Conservation (phyloP, 495 filamentous ascomycete genomes). For the Pseudomonodictys pantanalensis region DNA sequence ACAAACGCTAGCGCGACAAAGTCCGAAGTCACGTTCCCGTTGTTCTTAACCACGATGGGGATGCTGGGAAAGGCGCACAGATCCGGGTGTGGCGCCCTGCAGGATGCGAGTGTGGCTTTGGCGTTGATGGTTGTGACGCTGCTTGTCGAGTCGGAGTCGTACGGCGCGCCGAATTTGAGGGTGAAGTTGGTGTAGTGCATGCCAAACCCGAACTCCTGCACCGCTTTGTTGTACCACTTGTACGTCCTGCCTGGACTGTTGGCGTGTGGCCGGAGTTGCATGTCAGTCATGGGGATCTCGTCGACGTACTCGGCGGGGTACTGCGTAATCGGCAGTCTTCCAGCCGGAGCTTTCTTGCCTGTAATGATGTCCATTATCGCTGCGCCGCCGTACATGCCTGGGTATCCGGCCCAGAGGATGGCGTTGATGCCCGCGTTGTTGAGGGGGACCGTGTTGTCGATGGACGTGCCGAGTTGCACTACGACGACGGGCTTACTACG, state of each 20-base stretch:
- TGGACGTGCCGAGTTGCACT: slow-evolving; percentile 52
- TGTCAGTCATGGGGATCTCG: slow-evolving; percentile 54
- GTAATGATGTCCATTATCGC: slow-evolving; percentile 55
- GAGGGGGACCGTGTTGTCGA: slow-evolving; percentile 30
- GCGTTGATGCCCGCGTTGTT: slow-evolving; percentile 49
- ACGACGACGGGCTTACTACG: slow-evolving; percentile 56
- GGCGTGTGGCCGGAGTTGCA: slow-evolving; percentile 51
- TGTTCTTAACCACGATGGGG: slow-evolving; percentile 51
- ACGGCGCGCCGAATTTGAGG: slow-evolving; percentile 35
- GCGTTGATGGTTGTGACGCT: neutral
- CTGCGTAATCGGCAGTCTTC: slow-evolving; percentile 56
- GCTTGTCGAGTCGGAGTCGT: neutral
- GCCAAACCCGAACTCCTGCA: slow-evolving; percentile 56
- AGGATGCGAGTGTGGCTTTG: slow-evolving; percentile 8
- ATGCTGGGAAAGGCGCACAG: slow-evolving; percentile 42
- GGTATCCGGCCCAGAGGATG: slow-evolving; percentile 58
- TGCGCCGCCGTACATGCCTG: slow-evolving; percentile 55
- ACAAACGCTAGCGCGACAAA: slow-evolving; percentile 59
- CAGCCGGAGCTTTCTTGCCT: slow-evolving; percentile 54
- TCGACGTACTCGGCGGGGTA: slow-evolving; percentile 55
- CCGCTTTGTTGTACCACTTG: slow-evolving; percentile 56
- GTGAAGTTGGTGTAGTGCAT: slow-evolving; percentile 52
- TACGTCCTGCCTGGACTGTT: slow-evolving; percentile 54
- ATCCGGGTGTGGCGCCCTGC: slow-evolving; percentile 23
- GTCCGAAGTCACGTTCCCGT: slow-evolving; percentile 53